Evolutionary conservation across 2,329 filamentous ascomycete species (phyloP).

Genomic region (Macrophomina tecta): DNA sequence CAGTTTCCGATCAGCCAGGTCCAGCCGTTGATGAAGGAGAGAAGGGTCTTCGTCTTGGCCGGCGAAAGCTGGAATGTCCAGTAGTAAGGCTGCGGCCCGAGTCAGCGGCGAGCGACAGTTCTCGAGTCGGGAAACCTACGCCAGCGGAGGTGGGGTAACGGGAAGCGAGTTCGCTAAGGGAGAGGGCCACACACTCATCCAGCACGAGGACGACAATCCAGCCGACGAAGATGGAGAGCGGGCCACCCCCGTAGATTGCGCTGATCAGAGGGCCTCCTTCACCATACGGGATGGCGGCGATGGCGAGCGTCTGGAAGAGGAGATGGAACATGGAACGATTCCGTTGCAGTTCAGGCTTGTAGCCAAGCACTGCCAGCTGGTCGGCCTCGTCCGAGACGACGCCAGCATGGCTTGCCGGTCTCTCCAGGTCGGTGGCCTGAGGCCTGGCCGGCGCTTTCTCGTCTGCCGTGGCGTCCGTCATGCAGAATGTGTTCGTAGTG

Average conservation of each 20-base stretch:
- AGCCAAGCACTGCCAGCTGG: constrained; percentile 57
- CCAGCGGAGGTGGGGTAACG: constrained; percentile 47
- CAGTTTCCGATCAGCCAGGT: constrained; percentile 43
- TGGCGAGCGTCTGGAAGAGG: constrained; percentile 66
- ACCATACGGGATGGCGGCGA: constrained; percentile 65
- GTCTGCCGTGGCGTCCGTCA: background rate
- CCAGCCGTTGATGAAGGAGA: constrained; percentile 53
- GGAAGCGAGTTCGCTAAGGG: constrained; percentile 45
- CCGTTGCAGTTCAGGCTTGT: constrained; percentile 62
- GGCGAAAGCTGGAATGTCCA: constrained; percentile 50
- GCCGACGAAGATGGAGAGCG: constrained; percentile 42
- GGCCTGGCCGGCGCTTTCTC: background rate
- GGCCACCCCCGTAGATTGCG: constrained; percentile 55
- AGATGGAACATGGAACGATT: constrained; percentile 67
- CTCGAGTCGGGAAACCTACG: background rate
- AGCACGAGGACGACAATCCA: constrained; percentile 38
- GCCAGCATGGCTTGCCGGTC: background rate
- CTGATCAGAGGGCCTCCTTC: constrained; percentile 48
- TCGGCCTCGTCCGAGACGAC: constrained; percentile 35
- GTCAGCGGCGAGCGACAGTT: background rate
- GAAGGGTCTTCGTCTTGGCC: constrained; percentile 49
- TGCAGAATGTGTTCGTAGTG: background rate
- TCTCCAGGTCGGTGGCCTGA: background rate
- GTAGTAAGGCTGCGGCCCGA: constrained; percentile 36
- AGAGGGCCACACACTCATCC: constrained; percentile 29